A percentile compares a stretch with the other conserved stretches of the same genome.
Evolutionary conservation across 1,139 yeast species (phyloP).

Genomic region (Suhomyces choctaworum): DNA sequence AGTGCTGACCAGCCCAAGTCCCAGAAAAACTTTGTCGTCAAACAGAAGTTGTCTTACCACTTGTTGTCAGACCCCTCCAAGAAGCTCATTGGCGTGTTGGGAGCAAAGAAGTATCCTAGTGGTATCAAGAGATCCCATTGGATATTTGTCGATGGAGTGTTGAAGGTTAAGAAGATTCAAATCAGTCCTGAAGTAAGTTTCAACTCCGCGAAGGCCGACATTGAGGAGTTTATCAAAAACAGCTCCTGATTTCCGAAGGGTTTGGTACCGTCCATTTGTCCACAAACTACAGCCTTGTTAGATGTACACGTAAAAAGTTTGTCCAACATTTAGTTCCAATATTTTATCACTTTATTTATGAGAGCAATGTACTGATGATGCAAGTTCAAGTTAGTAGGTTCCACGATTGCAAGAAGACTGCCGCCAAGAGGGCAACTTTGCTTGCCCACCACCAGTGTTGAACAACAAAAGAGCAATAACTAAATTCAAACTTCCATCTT

Average conservation of each 20-base stretch:
- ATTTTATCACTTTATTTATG: not conserved
- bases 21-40: slow-evolving; percentile 72
- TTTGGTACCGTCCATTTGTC: too few species aligned
- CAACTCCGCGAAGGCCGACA: slow-evolving; percentile 58
- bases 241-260: not conserved
- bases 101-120: slow-evolving; percentile 77
- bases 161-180: slow-evolving; percentile 61
- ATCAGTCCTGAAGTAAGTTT: slow-evolving; percentile 81
- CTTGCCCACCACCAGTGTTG: slow-evolving; percentile 98
- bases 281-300: too few species aligned
- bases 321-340: too few species aligned
- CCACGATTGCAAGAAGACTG: slow-evolving; percentile 42
- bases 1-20: slow-evolving; percentile 75
- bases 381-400: slow-evolving; percentile 12
- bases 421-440: slow-evolving; percentile 53
- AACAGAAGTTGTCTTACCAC: slow-evolving; percentile 70
- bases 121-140: slow-evolving; percentile 89
- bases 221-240: slow-evolving; percentile 33
- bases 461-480: slow-evolving; percentile 76
- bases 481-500: slow-evolving; percentile 67
- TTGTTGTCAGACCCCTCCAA: slow-evolving; percentile 76
- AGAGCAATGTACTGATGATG: not conserved
- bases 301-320: too few species aligned
- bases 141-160: slow-evolving; percentile 77
- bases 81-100: slow-evolving; percentile 68